Conservation (phyloP, 176 grass and related monocot genomes). For the Zizania latifolia region DNA sequence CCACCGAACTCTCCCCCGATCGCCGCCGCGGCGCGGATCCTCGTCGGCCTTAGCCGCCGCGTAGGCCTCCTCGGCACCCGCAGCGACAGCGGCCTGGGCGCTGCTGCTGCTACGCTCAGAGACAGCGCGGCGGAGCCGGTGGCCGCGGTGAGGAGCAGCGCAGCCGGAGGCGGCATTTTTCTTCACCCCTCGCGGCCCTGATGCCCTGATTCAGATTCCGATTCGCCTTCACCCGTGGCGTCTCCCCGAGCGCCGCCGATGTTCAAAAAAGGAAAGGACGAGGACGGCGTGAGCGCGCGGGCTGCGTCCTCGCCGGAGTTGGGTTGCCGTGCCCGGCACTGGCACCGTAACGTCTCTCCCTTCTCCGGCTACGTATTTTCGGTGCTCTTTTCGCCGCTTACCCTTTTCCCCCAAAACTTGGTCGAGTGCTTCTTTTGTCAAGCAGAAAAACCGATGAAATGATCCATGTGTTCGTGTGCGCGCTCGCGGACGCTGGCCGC, state of each 20-base stretch:
- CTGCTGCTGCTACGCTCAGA: background rate
- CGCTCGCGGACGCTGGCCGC: background rate
- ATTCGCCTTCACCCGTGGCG: background rate
- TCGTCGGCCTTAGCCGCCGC: background rate
- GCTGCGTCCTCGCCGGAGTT: constrained; percentile 27
- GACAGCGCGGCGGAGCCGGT: constrained; percentile 5
- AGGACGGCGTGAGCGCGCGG: background rate
- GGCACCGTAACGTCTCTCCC: background rate
- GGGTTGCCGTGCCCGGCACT: constrained; percentile 35
- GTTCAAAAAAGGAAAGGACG: background rate
- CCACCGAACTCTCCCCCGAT: constrained; percentile 32
- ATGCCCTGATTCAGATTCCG: constrained; percentile 8
- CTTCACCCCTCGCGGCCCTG: background rate
- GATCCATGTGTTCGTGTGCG: constrained; percentile 11
- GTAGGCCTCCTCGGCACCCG: background rate
- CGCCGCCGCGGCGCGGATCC: constrained; percentile 28
- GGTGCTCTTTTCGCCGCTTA: background rate
- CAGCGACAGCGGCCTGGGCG: background rate
- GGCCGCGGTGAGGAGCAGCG: constrained; percentile 21
- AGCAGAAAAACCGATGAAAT: background rate
- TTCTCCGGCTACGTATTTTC: constrained; percentile 20
- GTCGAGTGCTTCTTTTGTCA: background rate
- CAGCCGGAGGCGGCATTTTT: constrained; percentile 17
- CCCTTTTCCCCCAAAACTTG: background rate
- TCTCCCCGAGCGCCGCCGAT: background rate